Evolutionary conservation across 73 alveolate genomes (phyloP).

Genomic region (Paramecium caudatum): DNA sequence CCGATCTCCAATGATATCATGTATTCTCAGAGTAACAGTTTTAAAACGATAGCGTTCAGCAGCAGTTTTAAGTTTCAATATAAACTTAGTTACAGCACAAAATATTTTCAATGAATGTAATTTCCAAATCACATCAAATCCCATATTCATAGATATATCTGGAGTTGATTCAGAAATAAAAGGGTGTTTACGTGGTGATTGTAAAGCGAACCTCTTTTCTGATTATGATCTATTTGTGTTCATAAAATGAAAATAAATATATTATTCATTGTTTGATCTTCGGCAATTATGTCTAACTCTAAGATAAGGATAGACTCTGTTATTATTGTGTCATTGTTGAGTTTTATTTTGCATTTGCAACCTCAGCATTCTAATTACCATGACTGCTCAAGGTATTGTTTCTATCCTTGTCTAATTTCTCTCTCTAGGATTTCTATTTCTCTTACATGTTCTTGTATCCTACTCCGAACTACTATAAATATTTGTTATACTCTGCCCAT

Average conservation of each 20-base stretch:
- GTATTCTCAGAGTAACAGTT: background rate
- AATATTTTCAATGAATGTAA: constrained; percentile 7
- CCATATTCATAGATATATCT: background rate
- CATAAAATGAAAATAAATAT: constrained; percentile 24
- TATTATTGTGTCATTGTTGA: constrained; percentile 4
- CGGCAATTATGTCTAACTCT: constrained; percentile 55
- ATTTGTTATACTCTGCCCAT: constrained; percentile 70
- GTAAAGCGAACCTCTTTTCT: background rate
- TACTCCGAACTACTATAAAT: background rate
- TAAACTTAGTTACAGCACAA: constrained; percentile 13
- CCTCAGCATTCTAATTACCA: background rate
- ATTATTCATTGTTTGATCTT: constrained; percentile 37
- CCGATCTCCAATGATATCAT: background rate
- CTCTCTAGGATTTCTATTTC: background rate
- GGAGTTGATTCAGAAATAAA: constrained; percentile 19
- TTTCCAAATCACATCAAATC: constrained; percentile 44
- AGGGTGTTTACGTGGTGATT: constrained; percentile 18
- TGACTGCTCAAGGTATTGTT: background rate
- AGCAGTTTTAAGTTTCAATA: constrained; percentile 8
- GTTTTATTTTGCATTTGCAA: background rate
- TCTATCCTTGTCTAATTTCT: constrained; percentile 64
- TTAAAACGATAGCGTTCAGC: constrained; percentile 37
- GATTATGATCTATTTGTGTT: constrained; percentile 12
- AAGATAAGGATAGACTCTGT: background rate
- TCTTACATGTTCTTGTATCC: constrained; percentile 56